Conservation (phyloP, 2,329 filamentous ascomycete species). For the Trichoderma sp. region DNA sequence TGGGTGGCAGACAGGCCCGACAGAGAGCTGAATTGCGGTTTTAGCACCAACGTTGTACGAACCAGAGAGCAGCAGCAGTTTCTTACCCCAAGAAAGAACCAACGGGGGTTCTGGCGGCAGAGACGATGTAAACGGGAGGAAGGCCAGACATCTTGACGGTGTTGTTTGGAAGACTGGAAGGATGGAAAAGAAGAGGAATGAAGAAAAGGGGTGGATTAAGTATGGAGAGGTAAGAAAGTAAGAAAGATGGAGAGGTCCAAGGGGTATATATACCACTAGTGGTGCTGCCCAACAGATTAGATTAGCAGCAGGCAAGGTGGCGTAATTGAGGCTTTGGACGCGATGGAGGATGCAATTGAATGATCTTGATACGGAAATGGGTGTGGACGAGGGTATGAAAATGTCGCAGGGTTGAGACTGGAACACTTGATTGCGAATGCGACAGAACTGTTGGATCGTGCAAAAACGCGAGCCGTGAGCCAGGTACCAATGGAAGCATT, state of each 20-base stretch:
- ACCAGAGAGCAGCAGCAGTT: neutral
- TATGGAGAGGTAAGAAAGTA: neutral
- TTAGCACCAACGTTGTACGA: neutral
- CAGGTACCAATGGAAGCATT: neutral
- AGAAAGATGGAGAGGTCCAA: neutral
- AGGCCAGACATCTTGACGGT: constrained; percentile 69
- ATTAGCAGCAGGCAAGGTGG: neutral
- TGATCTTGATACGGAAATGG: neutral
- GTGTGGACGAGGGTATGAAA: constrained; percentile 3
- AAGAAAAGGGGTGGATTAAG: neutral
- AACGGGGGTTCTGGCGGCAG: constrained; percentile 84
- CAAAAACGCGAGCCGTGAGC: neutral
- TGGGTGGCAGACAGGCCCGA: constrained; percentile 84
- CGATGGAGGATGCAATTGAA: neutral
- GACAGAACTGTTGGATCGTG: neutral
- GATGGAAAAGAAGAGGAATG: neutral
- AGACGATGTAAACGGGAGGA: constrained; percentile 93
- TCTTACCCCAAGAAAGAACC: constrained; percentile 89
- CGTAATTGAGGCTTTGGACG: neutral
- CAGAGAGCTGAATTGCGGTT: constrained; percentile 65
- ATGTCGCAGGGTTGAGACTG: constrained; percentile 3
- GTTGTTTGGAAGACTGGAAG: neutral
- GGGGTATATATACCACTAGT: constrained; percentile 15
- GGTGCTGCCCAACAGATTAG: constrained; percentile 14
- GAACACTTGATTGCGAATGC: neutral